Evolutionary conservation across 768 basidiomycete genomes (phyloP), one percentile per base, ranked within the genome.

Genomic region (Pleurotus ostreatus): DNA sequence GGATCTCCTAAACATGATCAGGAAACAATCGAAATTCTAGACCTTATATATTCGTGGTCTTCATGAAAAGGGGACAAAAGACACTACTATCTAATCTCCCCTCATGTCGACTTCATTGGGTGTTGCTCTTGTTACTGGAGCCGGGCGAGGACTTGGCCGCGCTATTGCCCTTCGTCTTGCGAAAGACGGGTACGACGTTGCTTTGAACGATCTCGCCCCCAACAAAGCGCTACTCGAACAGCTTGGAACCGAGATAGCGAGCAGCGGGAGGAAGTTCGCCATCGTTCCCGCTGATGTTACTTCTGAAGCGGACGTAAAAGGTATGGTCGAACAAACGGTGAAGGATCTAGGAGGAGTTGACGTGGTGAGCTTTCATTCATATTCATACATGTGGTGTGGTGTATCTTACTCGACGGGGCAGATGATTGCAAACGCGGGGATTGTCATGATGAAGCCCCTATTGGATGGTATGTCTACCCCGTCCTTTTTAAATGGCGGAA

Each of bases 401-500:
- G 37, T n/a, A n/a, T 16, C 5, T 16, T 5, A 26, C 15, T 7
- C 13, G 6, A 4, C 8, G 15, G 40, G 47, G 13, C 51, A 67
- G 67, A 66, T 68, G 65, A 65, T 68, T 13, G 67, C 67, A 11
- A 68, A 68, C 47, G 67, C 65, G 18, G 67, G 67, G 4, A 56
- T 66, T 23, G 58, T 53, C 12, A 41, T 55, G 11, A 18, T 61
- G 15, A 58, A 49, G n/a, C 49, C 44, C 5, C 56, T 65, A n/a
- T 41, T 61, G 1, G 57, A 62, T 41, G 53, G 60, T 63, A 49
- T 26, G 61, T 49, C 13, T 9, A 12, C 23, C 22, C 16, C 23
- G 5, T 7, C 9, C 6, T 54, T 15, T 9, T 9, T 18, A 34
- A n/a, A 18, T 38, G 15, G 13, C 9, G 7, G n/a, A 51, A n/a